Conservation (phyloP, 768 basidiomycete species). For the Brasilioporus rufonigricans region DNA sequence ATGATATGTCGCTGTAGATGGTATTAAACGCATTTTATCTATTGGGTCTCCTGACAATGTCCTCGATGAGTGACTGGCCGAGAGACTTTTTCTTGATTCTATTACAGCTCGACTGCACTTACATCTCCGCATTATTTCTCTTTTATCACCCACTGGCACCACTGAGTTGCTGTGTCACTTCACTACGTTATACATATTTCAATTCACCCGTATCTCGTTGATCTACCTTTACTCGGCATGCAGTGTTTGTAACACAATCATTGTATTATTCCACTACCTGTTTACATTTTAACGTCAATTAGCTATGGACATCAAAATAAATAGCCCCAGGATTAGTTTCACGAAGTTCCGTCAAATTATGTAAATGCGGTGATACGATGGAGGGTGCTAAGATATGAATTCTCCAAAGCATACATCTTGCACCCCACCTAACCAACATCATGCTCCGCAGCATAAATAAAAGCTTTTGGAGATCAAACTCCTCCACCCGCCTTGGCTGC, state of each 20-base stretch:
- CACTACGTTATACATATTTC: neutral
- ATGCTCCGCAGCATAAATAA: neutral
- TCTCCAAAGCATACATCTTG: conserved; percentile 1
- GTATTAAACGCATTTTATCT: conserved; percentile 29
- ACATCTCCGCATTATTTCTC: neutral
- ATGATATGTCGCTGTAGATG: conserved; percentile 18
- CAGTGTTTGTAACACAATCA: neutral
- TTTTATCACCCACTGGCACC: neutral
- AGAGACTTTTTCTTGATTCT: neutral
- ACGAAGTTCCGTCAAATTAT: neutral
- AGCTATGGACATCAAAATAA: neutral
- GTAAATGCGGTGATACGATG: neutral
- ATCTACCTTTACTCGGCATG: neutral
- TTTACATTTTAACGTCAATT: neutral
- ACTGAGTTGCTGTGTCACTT: neutral
- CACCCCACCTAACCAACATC: neutral
- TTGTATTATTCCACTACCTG: neutral
- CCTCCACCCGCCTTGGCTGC: conserved; percentile 24
- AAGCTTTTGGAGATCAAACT: conserved; percentile 2
- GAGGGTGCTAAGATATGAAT: conserved; percentile 19
- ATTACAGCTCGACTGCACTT: conserved; percentile 1
- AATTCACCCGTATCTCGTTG: neutral
- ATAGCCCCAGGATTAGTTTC: neutral
- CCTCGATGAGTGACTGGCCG: conserved; percentile 8
- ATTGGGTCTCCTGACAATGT: conserved; percentile 12